A percentile compares a stretch with the other conserved stretches of the same genome.
Evolutionary conservation across 1,139 yeast species (phyloP).

Genomic region (Candida mesenterica): DNA sequence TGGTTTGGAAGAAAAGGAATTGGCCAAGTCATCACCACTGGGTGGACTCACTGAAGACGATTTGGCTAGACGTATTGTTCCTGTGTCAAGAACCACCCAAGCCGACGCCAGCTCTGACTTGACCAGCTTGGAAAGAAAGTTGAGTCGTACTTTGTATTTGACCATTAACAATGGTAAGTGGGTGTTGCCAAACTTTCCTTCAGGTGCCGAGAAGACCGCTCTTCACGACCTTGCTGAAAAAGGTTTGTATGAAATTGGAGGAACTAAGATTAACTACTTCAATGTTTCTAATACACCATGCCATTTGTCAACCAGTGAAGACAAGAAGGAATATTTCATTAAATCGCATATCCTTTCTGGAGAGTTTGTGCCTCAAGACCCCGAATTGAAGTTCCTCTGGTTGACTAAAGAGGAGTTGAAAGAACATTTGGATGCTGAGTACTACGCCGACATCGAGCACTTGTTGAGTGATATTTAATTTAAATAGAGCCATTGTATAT

Average conservation of each 20-base stretch:
- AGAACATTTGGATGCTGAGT: conserved; percentile 50
- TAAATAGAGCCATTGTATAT: conserved; percentile 3
- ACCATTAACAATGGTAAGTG: conserved; percentile 55
- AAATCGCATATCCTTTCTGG: conserved; percentile 94
- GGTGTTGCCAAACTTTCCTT: conserved; percentile 70
- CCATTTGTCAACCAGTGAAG: conserved; percentile 39
- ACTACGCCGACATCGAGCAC: conserved; percentile 54
- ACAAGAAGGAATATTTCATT: conserved; percentile 61
- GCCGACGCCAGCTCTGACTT: conserved; percentile 68
- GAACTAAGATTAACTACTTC: conserved; percentile 77
- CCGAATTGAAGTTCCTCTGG: conserved; percentile 61
- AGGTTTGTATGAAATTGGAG: conserved; percentile 72
- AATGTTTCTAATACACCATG: conserved; percentile 88
- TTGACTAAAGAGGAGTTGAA: conserved; percentile 76
- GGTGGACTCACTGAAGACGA: conserved; percentile 39
- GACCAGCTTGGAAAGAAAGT: conserved; percentile 71
- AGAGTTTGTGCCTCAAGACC: conserved; percentile 53
- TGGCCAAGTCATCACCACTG: conserved; percentile 34
- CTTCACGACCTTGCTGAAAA: conserved; percentile 74
- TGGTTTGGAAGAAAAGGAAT: conserved; percentile 25
- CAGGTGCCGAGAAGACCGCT: conserved; percentile 36
- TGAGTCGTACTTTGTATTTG: conserved; percentile 78
- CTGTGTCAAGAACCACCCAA: conserved; percentile 70
- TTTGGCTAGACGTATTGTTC: conserved; percentile 66
- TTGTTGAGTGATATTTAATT: conserved; percentile 47